A percentile compares a stretch with the other conserved stretches of the same genome.
These are phyloP conservation scores for Carex myosuroides DNA, from an alignment of 176 grass and related monocot genomes.

Conservation along the genomic window DNA sequence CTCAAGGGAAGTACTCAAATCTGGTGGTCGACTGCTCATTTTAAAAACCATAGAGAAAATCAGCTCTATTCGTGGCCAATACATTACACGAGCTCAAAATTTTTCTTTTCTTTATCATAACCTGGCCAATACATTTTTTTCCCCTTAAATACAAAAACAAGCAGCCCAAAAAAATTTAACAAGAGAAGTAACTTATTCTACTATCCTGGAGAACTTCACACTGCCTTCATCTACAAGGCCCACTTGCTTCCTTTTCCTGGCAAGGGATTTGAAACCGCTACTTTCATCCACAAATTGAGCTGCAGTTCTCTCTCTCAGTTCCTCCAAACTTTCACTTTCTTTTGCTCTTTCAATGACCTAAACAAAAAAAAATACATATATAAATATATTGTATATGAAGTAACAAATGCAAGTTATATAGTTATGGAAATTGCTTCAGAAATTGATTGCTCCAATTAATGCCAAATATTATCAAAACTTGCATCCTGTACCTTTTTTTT, in stretches of 20 bases:
- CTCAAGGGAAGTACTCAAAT: neutral
- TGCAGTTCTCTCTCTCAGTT: constrained; percentile 61
- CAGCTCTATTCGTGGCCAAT: neutral
- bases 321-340: constrained; percentile 85
- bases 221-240: constrained; percentile 50
- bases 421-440: neutral
- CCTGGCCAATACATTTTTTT: neutral
- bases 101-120: neutral
- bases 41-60: neutral
- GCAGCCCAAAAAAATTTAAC: neutral
- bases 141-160: neutral
- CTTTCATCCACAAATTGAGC: constrained; percentile 78
- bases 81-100: neutral
- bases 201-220: constrained; percentile 62
- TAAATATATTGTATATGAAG: neutral
- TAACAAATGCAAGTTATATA: neutral
- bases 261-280: constrained; percentile 51
- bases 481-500: neutral
- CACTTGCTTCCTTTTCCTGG: constrained; percentile 69
- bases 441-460: neutral
- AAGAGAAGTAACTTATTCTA: constrained; percentile 28
- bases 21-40: neutral
- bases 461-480: neutral
- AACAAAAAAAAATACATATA: constrained; percentile 1
- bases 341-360: constrained; percentile 90